Evolutionary conservation across 352 stramenopile genomes (phyloP).

Genomic region (Globisporangium nodosum): DNA sequence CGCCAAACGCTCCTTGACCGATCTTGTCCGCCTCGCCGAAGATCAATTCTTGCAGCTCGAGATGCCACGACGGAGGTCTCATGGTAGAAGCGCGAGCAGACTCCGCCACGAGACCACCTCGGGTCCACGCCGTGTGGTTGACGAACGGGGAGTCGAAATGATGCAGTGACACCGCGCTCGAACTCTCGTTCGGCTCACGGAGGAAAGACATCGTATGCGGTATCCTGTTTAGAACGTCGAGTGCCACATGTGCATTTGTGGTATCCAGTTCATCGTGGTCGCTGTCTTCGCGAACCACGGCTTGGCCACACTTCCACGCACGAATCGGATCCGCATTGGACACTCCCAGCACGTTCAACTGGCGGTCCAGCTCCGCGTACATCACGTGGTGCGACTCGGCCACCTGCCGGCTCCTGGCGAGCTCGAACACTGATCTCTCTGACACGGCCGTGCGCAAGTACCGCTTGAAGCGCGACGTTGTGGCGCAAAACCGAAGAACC

Average conservation of each 20-base stretch:
- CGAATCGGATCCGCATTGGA: not conserved
- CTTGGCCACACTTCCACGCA: not conserved
- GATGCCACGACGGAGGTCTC: not conserved
- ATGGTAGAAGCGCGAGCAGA: not conserved
- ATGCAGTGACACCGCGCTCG: too few species aligned
- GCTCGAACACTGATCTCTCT: not conserved
- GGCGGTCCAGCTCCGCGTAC: constrained; percentile 2
- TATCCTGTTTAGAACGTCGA: too few species aligned
- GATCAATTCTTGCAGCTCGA: not conserved
- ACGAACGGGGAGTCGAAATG: not conserved
- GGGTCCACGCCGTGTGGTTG: not conserved
- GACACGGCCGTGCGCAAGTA: constrained; percentile 1
- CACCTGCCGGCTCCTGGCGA: constrained; percentile 1
- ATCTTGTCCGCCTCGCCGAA: not conserved
- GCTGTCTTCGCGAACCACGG: not conserved
- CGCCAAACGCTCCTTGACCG: not conserved
- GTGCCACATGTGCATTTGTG: too few species aligned
- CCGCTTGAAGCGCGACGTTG: not conserved
- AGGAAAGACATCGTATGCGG: too few species aligned
- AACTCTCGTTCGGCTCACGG: too few species aligned
- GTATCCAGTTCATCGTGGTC: not conserved
- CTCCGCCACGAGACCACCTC: not conserved
- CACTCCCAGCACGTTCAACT: constrained; percentile 3
- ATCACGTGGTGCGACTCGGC: constrained; percentile 4
- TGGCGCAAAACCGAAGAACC: not conserved